Conservation (phyloP, 73 alveolate genomes). For the Effrenium voratum region DNA sequence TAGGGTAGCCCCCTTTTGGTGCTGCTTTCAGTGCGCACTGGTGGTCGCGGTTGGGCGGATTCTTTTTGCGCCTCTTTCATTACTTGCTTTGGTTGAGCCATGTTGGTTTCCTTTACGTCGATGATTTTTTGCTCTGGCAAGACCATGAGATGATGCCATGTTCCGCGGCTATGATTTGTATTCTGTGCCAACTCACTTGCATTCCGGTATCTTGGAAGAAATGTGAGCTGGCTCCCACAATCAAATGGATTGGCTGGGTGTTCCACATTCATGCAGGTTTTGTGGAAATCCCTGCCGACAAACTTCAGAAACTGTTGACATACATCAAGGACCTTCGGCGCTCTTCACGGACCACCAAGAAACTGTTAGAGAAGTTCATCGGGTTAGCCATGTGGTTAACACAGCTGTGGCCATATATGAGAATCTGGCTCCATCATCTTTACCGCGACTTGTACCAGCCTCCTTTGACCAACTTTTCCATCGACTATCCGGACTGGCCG, state of each 20-base stretch:
- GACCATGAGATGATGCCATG: not conserved
- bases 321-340: not conserved
- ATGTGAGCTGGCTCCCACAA: not conserved
- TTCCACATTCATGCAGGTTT: not conserved
- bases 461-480: not conserved
- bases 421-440: not conserved
- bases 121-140: not conserved
- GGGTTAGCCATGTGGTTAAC: not conserved
- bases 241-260: not conserved
- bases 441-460: not conserved
- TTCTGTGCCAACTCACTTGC: not conserved
- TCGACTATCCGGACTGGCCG: not conserved
- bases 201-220: not conserved
- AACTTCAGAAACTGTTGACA: not conserved
- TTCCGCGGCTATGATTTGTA: not conserved
- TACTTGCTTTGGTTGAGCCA: not conserved
- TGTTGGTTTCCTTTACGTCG: not conserved
- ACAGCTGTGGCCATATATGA: not conserved
- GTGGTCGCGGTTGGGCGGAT: conserved; percentile 13
- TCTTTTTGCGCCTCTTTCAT: not conserved
- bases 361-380: not conserved
- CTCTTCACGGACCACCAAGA: not conserved
- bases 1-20: not conserved
- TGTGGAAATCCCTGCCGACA: not conserved
- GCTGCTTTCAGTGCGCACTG: not conserved